phyloP scores from a whole-genome alignment of 441 rosid genomes.

The Flueggea neowawraea region DNA sequence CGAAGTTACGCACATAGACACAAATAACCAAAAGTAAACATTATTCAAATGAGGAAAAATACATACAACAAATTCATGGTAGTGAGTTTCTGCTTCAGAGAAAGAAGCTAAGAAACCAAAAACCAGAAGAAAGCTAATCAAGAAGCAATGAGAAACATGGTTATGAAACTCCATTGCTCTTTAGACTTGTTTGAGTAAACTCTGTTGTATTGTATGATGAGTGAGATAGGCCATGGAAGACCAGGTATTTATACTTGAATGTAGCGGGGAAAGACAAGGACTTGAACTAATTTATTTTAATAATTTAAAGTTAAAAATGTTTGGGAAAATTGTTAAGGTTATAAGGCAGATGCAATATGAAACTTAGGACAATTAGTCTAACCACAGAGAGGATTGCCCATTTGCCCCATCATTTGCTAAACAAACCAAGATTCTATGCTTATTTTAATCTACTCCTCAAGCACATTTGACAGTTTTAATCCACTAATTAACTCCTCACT shows the following conservation, averaged over 20 bases:
- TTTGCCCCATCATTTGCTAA: constrained; percentile 15
- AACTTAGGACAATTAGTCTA: constrained; percentile 21
- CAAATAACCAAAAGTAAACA: background rate
- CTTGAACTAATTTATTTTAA: background rate
- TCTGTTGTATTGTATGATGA: background rate
- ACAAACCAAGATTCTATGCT: background rate
- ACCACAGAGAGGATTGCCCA: constrained; percentile 53
- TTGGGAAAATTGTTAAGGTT: constrained; percentile 24
- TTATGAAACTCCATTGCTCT: constrained; percentile 27
- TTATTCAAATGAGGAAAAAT: background rate
- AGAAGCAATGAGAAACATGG: constrained; percentile 15
- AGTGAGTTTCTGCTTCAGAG: constrained; percentile 60
- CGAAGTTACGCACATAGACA: background rate
- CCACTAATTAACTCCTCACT: too few relatives aligned
- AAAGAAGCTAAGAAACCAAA: constrained; percentile 35
- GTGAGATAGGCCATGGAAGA: constrained; percentile 16
- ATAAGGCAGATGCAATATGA: constrained; percentile 13
- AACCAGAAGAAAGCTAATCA: constrained; percentile 23
- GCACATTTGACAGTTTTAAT: too few relatives aligned
- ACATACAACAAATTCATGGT: constrained; percentile 81
- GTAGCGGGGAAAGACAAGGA: constrained; percentile 9
- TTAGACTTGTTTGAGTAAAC: constrained; percentile 4
- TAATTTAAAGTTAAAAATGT: background rate
- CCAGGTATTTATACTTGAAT: constrained; percentile 30
- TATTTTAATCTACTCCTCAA: too few relatives aligned